Conservation (phyloP, 768 basidiomycete genomes). For the Fibroporia radiculosa region DNA sequence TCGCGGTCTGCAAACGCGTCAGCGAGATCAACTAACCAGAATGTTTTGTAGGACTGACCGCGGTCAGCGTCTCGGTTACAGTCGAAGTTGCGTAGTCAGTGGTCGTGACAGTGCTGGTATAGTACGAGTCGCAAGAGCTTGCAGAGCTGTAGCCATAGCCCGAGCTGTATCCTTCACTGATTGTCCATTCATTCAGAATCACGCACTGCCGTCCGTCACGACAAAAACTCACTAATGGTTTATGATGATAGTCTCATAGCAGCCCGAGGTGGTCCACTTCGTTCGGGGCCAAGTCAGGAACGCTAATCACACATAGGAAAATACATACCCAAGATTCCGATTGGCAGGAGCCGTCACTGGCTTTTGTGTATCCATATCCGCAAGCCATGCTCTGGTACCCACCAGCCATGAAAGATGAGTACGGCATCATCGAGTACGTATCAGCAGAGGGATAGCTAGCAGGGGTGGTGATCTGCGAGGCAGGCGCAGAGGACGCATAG, state of each 20-base stretch:
- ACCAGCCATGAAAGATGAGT: constrained; percentile 49
- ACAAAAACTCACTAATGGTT: constrained; percentile 23
- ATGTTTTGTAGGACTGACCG: constrained; percentile 9
- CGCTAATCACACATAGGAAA: constrained; percentile 3
- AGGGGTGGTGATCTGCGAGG: constrained; percentile 16
- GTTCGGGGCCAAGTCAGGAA: constrained; percentile 1
- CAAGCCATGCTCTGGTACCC: constrained; percentile 62
- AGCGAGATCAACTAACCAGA: neutral
- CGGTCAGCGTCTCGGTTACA: constrained; percentile 7
- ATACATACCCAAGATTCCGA: constrained; percentile 50
- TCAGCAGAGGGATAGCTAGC: constrained; percentile 9
- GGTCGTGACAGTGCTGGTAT: constrained; percentile 22
- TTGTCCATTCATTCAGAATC: neutral
- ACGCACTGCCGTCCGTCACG: neutral
- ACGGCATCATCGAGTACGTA: constrained; percentile 45
- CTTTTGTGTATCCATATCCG: constrained; percentile 62
- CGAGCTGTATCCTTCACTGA: constrained; percentile 10
- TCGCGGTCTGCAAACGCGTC: constrained; percentile 27
- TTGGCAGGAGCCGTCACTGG: constrained; percentile 45
- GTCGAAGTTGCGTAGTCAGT: constrained; percentile 2
- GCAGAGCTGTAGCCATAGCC: constrained; percentile 14
- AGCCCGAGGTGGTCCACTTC: constrained; percentile 34
- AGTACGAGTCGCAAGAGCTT: constrained; percentile 6
- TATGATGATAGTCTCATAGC: constrained; percentile 61
- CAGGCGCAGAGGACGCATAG: constrained; percentile 12